Conservation (phyloP, 108 stramenopile species). For the Schizochytrium sp. region DNA sequence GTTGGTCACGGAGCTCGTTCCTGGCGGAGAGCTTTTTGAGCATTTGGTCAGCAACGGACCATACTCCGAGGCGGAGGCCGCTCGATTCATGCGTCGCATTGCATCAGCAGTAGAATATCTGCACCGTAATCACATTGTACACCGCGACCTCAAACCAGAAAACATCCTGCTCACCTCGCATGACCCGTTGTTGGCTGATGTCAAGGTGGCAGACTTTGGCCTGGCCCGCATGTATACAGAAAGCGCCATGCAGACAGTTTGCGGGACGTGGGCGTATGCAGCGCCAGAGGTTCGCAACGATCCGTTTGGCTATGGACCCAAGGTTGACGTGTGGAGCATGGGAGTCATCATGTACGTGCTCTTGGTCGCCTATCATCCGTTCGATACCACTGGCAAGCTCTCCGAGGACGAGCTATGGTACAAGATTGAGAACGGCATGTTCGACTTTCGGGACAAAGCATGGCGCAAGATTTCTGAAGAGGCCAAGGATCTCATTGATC, state of each 20-base stretch:
- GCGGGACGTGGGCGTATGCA: slow-evolving; percentile 27
- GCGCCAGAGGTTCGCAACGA: slow-evolving; percentile 25
- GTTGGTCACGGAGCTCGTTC: slow-evolving; percentile 25
- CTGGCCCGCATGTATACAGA: slow-evolving; percentile 45
- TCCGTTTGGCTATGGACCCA: not conserved
- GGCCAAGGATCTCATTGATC: slow-evolving; percentile 71
- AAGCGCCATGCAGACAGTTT: slow-evolving; percentile 7
- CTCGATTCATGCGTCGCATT: slow-evolving; percentile 35
- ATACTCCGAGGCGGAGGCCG: slow-evolving; percentile 6
- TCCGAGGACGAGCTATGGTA: not conserved
- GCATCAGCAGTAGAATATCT: slow-evolving; percentile 95
- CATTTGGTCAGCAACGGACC: not conserved
- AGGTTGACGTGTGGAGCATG: slow-evolving; percentile 21
- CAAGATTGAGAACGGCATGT: not conserved
- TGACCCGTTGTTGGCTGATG: slow-evolving; percentile 47
- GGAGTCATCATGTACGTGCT: slow-evolving; percentile 23
- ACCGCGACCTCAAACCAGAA: slow-evolving; percentile 95
- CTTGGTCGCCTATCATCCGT: slow-evolving; percentile 10
- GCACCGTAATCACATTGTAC: slow-evolving; percentile 97
- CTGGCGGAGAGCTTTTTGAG: slow-evolving; percentile 30
- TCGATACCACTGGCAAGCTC: not conserved
- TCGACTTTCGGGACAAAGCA: slow-evolving; percentile 68
- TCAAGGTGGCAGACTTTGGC: slow-evolving; percentile 99
- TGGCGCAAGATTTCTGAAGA: slow-evolving; percentile 69
- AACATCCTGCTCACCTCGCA: slow-evolving; percentile 51